Base-by-base conservation (phyloP, 2,329 filamentous ascomycete genomes). In the Colletotrichum higginsianum region DNA sequence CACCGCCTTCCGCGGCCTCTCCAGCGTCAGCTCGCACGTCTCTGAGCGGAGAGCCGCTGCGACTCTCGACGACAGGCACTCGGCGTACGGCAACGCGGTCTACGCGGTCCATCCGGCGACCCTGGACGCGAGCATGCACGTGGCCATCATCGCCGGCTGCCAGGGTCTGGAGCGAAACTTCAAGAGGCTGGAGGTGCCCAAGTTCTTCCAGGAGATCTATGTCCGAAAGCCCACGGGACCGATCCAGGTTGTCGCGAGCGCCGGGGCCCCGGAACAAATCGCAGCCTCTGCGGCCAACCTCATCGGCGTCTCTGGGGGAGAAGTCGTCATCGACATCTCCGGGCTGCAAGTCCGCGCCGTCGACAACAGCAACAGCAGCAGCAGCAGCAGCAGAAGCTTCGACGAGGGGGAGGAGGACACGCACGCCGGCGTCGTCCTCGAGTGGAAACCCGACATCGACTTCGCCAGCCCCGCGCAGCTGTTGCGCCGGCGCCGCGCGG, bases 101-200 rank as follows among this genome's bases (percentile, higher is more conserved):
- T 66, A 84, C 56, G 74, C 78, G 18, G 73, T 85, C 21, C 84
- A 86, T 61, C 83, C 84, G 0, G 77, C 77, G 4, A 79, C 79
- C 57, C 77, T 85, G 23, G 83, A 85, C 65, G 72, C 76, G 13
- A 77, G 75, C 57, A 61, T 82, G 23, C 81, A 82, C 56, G 73
- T 80, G 2, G 70, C 77, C 23, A 76, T 78, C 57, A 67, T 78
- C 4, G 76, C 79, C 11, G 65, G 38, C 9, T 66, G 61, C 40
- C 50, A 5, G 0, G 70, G 70, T 5, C 56, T 72, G 5, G 56
- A 40, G 8, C 60, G 35, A 21, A 72, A 72, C 11, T 52, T 57
- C 8, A 56, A 40, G 12, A 21, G 26, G 6, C n/a, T 72, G 21
- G 30, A 21, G 2, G 61, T 72, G 12, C 70, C 70, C 2, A 66